Base-by-base conservation (phyloP, 1,284 basidiomycete genomes). In the Pascua sp. region DNA sequence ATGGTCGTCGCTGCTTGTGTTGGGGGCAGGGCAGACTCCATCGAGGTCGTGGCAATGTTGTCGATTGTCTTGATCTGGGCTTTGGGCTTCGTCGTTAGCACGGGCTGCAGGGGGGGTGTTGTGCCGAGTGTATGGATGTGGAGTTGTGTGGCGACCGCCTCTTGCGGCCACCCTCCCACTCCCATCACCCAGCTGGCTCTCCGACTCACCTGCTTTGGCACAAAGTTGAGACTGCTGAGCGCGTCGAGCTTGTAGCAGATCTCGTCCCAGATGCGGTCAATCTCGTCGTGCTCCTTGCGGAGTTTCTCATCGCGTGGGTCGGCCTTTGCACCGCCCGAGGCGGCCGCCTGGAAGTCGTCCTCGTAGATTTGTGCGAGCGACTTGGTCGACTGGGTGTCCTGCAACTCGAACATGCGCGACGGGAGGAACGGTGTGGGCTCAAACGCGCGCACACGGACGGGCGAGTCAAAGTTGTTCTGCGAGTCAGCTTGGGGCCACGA, bases 321-420 rank as follows among this genome's bases (percentile, higher is more conserved):
- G 4, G 79, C 78, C 1, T 80, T 74, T 16, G 81, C 76, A 1
- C 70, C 76, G 18, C 73, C 78, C 5, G 68, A 52, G 0, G 75
- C 85, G 17, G 84, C 82, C 2, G 85, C 84, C 49, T 86, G 81
- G 76, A 89, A 98, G 63, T 96, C 93, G 62, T 90, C 88, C 74
- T 97, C 96, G 77, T 98, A 98, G 58, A 98, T 90, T 78, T 98
- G 90, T 8, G 93, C 93, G 40, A 99, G 83, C 0, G 90, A 93
- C 75, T 93, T 89, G 13, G 84, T 81, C 8, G 89, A 91, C 73
- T 93, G 90, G 12, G 84, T 86, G 68, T 97, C 94, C 69, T 92
- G 86, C 16, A 98, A 81, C 71, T 98, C 93, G 60, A 97, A 86
- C 63, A 91, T 81, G 18, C 89, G 84, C 0, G 91, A 95, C 0